These are phyloP conservation scores for Aureobasidium sp. DNA, from an alignment of 2,329 filamentous ascomycete genomes.

Conservation along the genomic window DNA sequence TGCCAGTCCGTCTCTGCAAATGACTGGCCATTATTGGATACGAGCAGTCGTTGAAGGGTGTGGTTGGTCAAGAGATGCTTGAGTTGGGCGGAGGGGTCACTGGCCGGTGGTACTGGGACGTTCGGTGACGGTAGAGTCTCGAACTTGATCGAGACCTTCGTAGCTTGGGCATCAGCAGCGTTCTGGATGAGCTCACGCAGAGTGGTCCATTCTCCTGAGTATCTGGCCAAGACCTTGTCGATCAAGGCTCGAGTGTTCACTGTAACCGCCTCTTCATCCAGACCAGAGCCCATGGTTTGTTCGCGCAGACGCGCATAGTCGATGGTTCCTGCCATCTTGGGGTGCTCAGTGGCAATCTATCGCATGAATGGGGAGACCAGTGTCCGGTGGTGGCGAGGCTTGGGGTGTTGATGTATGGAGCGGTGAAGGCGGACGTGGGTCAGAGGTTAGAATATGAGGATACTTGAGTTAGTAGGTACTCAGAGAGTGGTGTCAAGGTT, in stretches of 20 bases:
- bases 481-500: neutral
- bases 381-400: slow-evolving; percentile 4
- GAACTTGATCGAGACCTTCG: slow-evolving; percentile 82
- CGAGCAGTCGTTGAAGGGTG: slow-evolving; percentile 77
- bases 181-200: slow-evolving; percentile 95
- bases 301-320: slow-evolving; percentile 68
- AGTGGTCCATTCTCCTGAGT: slow-evolving; percentile 87
- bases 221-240: slow-evolving; percentile 93
- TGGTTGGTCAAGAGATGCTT: slow-evolving; percentile 81
- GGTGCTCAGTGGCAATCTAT: neutral
- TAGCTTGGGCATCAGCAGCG: slow-evolving; percentile 92
- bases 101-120: slow-evolving; percentile 60
- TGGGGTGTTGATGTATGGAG: neutral
- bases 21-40: slow-evolving; percentile 83
- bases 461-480: neutral
- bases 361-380: neutral
- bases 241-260: slow-evolving; percentile 96
- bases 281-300: slow-evolving; percentile 75
- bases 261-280: slow-evolving; percentile 93
- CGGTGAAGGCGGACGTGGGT: neutral
- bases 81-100: slow-evolving; percentile 62
- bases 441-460: neutral
- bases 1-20: slow-evolving; percentile 92
- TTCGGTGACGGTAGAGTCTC: slow-evolving; percentile 80
- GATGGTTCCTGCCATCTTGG: slow-evolving; percentile 29